A percentile compares a stretch with the other conserved stretches of the same genome.
Conservation (phyloP, 176 grass and related monocot species). For the Microstegium vimineum region DNA sequence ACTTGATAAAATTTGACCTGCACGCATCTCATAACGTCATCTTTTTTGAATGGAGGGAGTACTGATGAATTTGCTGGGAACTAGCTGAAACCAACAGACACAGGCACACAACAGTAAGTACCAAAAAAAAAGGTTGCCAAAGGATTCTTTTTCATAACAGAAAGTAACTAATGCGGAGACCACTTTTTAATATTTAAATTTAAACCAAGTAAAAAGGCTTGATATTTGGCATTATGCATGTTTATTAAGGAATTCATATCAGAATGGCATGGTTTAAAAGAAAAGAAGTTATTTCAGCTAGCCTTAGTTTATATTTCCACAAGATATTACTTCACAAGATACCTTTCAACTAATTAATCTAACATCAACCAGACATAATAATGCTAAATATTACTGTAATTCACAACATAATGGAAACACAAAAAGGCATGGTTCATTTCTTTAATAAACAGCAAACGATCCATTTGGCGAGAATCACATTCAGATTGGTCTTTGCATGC, state of each 20-base stretch:
- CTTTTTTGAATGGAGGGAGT: too few relatives aligned
- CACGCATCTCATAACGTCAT: too few relatives aligned
- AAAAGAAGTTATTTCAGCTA: not conserved
- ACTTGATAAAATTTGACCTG: too few relatives aligned
- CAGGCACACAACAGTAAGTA: too few relatives aligned
- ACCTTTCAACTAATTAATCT: not conserved
- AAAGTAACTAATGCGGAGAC: too few relatives aligned
- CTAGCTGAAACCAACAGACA: not conserved
- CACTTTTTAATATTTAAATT: not conserved
- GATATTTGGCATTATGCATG: not conserved
- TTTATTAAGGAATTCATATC: not conserved
- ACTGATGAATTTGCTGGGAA: not conserved
- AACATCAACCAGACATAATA: not conserved
- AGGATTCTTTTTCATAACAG: not conserved
- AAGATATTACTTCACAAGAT: not conserved
- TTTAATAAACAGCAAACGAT: not conserved
- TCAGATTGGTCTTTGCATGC: not conserved
- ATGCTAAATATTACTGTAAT: not conserved
- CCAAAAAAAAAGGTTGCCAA: not conserved
- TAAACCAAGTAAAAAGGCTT: not conserved
- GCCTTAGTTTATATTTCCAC: not conserved
- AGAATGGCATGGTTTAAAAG: not conserved
- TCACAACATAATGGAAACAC: not conserved
- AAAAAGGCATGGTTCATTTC: not conserved
- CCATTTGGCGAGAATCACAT: not conserved